Base-by-base conservation (phyloP, 2,329 filamentous ascomycete species). In the Clonostachys rosea region DNA sequence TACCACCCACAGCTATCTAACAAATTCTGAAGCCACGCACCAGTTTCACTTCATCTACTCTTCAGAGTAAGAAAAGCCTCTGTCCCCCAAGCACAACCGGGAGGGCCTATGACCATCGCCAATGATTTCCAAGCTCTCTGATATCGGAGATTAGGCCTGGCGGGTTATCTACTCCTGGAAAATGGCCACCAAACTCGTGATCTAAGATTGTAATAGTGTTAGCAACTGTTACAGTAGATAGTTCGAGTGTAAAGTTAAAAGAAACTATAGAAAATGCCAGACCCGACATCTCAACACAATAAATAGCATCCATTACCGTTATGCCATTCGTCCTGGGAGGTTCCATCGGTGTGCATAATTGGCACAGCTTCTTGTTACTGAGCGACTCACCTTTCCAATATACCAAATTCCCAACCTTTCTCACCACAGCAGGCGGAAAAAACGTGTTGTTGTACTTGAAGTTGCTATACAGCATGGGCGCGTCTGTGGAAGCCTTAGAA, bases 361-460 rank as follows among this genome's bases (percentile, higher is more conserved):
- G 24, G 24, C 24, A 30, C 24, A 9, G 9, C 9, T 8, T 10
- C 6, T 10, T 10, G 10, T 30, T 10, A 9, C 9, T 9, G 24
- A 30, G 24, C 9, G 33, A 48, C 50, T 34, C 34, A 50, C 50
- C 39, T 5, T 46, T 44, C 13, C 48, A 52, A 14, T 40, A 45
- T 1, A 56, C 55, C 6, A 57, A 30, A 36, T 57, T 57, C 6
- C 55, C 55, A 14, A 50, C 45, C 30, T 45, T 39, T 16, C 40
- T 44, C 8, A 47, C 52, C 4, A 56, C 1, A 9, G 40, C 47
- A 6, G 35, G 17, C 4, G 54, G 55, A 24, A 47, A 57, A 16
- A 54, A 57, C 5, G 34, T 50, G 5, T 48, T 45, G 33, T 56
- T 56, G 11, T 56, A 54, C 43, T 55, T 53, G 45, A 56, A 57